Base-by-base conservation (phyloP, 352 stramenopile species). In the Phytophthora pisi region DNA sequence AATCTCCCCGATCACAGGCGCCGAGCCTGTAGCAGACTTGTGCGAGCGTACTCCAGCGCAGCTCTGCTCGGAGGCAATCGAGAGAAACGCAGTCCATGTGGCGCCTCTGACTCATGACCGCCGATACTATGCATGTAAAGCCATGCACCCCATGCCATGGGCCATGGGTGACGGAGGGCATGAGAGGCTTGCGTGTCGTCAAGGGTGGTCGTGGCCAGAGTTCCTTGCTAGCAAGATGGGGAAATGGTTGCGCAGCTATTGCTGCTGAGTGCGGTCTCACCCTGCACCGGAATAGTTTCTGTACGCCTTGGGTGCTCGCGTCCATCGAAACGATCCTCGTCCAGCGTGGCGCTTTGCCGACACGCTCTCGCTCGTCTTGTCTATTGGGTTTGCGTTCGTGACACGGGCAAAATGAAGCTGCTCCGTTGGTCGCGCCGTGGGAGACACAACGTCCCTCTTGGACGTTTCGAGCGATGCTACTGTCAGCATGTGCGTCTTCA, bases 191-290 rank as follows among this genome's bases (percentile, higher is more conserved):
- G 20, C 38, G 38, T 69, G 54, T 64, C 54, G 62, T 10, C 26
- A 16, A 64, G 15, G 45, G 4, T n/a, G 28, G 54, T 28, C 26
- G 18, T 47, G 57, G 34, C 57, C 23, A 30, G 57, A 46, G 26
- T 57, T 65, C 55, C 47, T 70, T 65, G 62, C 55, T 56, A 50
- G 46, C 38, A 54, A 40, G 62, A 70, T 70, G 62, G 62, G 62
- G 10, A 38, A 60, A 20, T 47, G 30, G 50, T 61, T 62, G 30
- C 40, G 61, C 59, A 30, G 24, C 28, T 45, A 51, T 51, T 16
- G 20, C 52, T 55, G 20, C 28, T 11, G 15, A 45, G 40, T 40
- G 26, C 30, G 50, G 51, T 30, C 20, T 54, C 56, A 40, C 23
- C 45, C 16, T 57, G 46, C 45, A 46, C 47, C 53, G 54, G 54